Evolutionary conservation across 768 basidiomycete genomes (phyloP).

Genomic region (Sistotremastrum suecicum): DNA sequence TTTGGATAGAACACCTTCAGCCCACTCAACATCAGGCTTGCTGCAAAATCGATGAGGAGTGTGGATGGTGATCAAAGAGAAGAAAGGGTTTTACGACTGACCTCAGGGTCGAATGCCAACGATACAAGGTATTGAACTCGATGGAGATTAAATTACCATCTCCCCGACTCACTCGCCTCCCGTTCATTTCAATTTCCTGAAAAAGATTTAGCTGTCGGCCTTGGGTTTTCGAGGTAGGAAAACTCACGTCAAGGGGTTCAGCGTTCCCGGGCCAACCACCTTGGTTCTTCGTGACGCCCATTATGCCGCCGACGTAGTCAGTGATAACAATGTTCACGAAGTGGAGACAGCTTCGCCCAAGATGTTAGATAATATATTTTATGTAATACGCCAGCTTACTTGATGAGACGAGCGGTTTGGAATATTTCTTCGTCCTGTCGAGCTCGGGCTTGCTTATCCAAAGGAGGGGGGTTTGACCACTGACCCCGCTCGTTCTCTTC

Average conservation of each 20-base stretch:
- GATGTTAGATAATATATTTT: no score
- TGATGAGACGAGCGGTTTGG: constrained; percentile 57
- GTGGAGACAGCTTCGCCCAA: constrained; percentile 28
- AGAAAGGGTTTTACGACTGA: constrained; percentile 1
- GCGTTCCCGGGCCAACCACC: constrained; percentile 56
- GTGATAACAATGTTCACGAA: constrained; percentile 56
- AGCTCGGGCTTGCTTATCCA: constrained; percentile 10
- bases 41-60: constrained; percentile 37
- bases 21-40: constrained; percentile 38
- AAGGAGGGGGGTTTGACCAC: constrained; percentile 16
- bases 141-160: constrained; percentile 64
- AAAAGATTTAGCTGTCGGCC: constrained; percentile 20
- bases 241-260: constrained; percentile 33
- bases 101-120: constrained; percentile 5
- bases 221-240: not conserved
- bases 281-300: constrained; percentile 37
- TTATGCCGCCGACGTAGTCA: constrained; percentile 66
- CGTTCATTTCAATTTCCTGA: not conserved
- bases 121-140: constrained; percentile 51
- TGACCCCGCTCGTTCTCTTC: constrained; percentile 52
- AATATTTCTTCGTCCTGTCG: constrained; percentile 69
- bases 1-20: constrained; percentile 28
- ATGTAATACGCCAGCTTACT: constrained; percentile 12
- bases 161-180: constrained; percentile 37
- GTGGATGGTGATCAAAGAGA: constrained; percentile 28